Evolutionary conservation across 768 basidiomycete species (phyloP), one percentile per base, ranked within the genome.

Genomic region (Cyclocybe cylindracea): DNA sequence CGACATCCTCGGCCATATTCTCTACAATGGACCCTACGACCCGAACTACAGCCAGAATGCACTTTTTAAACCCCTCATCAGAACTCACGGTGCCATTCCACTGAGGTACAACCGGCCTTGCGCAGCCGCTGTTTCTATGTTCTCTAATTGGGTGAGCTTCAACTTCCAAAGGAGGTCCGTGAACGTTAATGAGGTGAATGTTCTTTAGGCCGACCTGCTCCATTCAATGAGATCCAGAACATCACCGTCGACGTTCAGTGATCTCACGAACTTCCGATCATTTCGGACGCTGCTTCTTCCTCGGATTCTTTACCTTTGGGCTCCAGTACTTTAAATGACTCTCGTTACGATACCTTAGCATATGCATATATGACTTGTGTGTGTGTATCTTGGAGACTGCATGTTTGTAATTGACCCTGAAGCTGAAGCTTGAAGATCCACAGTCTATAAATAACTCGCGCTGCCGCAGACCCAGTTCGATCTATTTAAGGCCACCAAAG

Each of bases 1-100:
- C 1, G 65, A 64, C 5, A 48, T 62, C 13, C 52, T 80, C 58
- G 71, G 72, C 10, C 18, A n/a, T 24, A 57, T 72, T 49, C 58
- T 73, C 4, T 73, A 69, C 46, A 66, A 69, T 32, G 73, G 73
- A 7, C 56, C 61, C 1, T 74, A 66, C 51, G 58, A 61, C 14
- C 68, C 68, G 10, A 14, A 46, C 6, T 61, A 59, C 43, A 56
- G 61, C 6, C 7, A 5, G 50, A 60, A 31, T 32, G 46, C 34
- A 5, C 48, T 5, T 54, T 50, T 7, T 59, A 60, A 5, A n/a
- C 49, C 40, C 58, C 62, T 13, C 66, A 59, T 31, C 63, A 65
- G 44, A 70, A 74, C 54, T 68, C 40, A 65, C 70, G 1, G 61
- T 72, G 8, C 50, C 3, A 43, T 70, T 8, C 51, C 51, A 16